Percentiles rank a stretch among this genome's conserved stretches.
Conservation (phyloP, 345 rosid species). For the Angophora floribunda region DNA sequence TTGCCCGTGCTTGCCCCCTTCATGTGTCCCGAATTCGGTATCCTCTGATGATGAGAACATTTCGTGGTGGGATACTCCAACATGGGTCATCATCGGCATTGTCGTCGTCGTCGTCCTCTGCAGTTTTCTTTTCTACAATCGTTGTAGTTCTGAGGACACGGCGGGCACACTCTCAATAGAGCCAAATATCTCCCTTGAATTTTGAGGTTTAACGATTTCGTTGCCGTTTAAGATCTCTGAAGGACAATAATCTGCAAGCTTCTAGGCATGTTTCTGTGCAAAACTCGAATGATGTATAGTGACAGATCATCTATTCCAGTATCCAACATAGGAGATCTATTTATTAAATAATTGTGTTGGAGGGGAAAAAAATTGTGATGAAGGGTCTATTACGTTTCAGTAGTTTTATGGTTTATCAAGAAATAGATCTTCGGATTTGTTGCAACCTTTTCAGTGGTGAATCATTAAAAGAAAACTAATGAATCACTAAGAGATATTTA, state of each 20-base stretch:
- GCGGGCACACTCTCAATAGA: accelerated
- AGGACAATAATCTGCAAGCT: not conserved
- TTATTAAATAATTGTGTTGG: not conserved
- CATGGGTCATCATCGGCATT: not conserved
- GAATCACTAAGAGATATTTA: not conserved
- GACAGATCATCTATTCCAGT: not conserved
- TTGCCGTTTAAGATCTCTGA: accelerated
- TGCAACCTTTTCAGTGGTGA: accelerated
- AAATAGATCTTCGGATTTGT: not conserved
- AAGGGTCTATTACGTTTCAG: not conserved
- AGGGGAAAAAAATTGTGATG: not conserved
- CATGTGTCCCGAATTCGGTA: not conserved
- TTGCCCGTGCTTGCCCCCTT: not conserved
- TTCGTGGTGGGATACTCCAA: not conserved
- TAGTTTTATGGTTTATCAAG: not conserved
- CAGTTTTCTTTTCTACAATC: not conserved
- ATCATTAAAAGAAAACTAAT: not conserved
- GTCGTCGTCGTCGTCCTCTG: not conserved
- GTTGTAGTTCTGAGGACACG: not conserved
- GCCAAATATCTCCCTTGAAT: accelerated
- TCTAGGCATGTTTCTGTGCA: not conserved
- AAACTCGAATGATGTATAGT: not conserved
- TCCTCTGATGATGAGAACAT: not conserved
- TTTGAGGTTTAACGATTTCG: too few relatives aligned
- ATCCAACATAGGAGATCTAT: not conserved